Evolutionary conservation across 2,329 filamentous ascomycete genomes (phyloP).

Genomic region (Cladophialophora chaetospira): DNA sequence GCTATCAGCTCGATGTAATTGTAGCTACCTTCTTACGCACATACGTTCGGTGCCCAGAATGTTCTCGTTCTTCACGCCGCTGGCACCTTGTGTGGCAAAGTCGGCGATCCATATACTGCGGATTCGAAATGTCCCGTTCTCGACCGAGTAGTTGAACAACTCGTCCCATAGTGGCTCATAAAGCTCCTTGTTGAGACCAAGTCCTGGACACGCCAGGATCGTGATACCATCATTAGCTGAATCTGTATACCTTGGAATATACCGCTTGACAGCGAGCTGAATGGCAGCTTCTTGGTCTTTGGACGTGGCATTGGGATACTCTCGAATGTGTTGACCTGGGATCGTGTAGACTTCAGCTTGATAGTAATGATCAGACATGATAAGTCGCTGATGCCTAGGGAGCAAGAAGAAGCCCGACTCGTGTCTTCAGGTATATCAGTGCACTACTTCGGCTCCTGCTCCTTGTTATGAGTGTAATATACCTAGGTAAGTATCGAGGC

Average conservation of each 20-base stretch:
- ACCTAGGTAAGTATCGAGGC: no score
- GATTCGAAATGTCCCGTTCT: background rate
- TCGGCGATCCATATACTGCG: background rate
- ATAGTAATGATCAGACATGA: no score
- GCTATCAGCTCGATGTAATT: no score
- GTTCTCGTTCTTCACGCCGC: background rate
- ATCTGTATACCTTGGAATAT: background rate
- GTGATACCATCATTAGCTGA: background rate
- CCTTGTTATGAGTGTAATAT: no score
- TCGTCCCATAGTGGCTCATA: background rate
- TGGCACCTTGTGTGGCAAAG: background rate
- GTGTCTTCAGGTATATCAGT: no score
- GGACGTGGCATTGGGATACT: background rate
- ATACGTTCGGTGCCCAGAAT: background rate
- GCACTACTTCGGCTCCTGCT: no score
- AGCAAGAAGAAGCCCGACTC: no score
- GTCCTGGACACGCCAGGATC: background rate
- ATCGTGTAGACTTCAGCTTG: no score
- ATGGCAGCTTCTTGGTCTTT: background rate
- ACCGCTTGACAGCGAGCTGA: background rate
- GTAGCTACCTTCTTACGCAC: no score
- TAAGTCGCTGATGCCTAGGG: no score
- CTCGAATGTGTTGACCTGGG: background rate
- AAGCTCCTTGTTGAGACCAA: background rate
- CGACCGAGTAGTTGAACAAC: background rate